These are phyloP conservation scores for Scheffersomyces coipomensis DNA, from an alignment of 805 yeast genomes.

Conservation along the genomic window DNA sequence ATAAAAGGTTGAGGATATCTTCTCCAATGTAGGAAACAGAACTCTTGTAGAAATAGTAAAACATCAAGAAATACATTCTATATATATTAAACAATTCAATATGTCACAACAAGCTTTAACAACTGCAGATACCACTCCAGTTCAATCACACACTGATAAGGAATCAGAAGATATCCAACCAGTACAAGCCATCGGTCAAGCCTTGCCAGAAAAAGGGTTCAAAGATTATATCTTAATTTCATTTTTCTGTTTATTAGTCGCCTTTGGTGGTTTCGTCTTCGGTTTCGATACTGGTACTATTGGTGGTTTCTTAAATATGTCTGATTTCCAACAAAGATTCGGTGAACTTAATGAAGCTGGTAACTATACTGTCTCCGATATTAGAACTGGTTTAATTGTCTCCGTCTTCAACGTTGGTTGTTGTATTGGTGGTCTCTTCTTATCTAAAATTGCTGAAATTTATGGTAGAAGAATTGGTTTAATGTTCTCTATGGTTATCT, in stretches of 20 bases:
- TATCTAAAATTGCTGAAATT: slow-evolving; percentile 57
- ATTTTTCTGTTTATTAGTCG: slow-evolving; percentile 53
- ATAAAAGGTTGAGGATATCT: too few species aligned
- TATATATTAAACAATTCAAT: too few species aligned
- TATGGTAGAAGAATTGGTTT: slow-evolving; percentile 62
- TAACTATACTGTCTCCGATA: slow-evolving; percentile 38
- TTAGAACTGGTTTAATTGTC: slow-evolving; percentile 52
- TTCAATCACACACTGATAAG: neutral
- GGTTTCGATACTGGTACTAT: slow-evolving; percentile 82
- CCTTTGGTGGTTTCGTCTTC: slow-evolving; percentile 75
- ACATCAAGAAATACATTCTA: too few species aligned
- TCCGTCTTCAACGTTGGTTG: slow-evolving; percentile 66
- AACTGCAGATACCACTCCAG: neutral
- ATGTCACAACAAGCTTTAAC: neutral
- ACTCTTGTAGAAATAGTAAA: too few species aligned
- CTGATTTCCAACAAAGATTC: slow-evolving; percentile 52
- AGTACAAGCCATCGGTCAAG: slow-evolving; percentile 3
- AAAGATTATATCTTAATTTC: slow-evolving; percentile 33
- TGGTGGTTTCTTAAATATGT: slow-evolving; percentile 67
- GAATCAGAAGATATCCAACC: neutral
- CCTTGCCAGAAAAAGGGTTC: slow-evolving; percentile 23
- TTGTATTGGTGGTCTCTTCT: slow-evolving; percentile 66
- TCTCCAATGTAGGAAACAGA: too few species aligned
- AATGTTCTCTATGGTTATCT: slow-evolving; percentile 51
- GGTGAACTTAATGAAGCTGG: slow-evolving; percentile 46